A percentile compares a stretch with the other conserved stretches of the same genome.
Conservation (phyloP, 2,329 filamentous ascomycete species). For the Fusarium mundagurra region DNA sequence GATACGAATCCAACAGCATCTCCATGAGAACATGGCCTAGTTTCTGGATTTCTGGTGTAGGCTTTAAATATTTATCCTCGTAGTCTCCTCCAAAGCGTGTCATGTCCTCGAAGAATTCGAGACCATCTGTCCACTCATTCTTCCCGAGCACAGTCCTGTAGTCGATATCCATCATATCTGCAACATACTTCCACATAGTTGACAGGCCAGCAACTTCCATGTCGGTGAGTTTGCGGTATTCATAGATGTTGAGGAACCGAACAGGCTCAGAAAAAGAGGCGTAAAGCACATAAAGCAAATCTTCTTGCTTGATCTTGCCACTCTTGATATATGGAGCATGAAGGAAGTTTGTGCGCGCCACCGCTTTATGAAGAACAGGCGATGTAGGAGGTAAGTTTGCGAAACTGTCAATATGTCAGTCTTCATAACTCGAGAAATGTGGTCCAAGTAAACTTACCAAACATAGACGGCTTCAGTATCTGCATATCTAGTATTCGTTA, state of each 20-base stretch:
- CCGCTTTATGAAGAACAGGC: constrained; percentile 46
- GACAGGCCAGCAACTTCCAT: constrained; percentile 75
- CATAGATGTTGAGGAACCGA: constrained; percentile 70
- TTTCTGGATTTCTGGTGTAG: constrained; percentile 57
- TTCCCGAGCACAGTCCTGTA: constrained; percentile 53
- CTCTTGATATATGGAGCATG: constrained; percentile 50
- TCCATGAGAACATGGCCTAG: constrained; percentile 68
- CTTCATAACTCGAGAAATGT: neutral
- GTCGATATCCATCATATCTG: constrained; percentile 74
- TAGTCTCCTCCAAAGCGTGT: constrained; percentile 62
- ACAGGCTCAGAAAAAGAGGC: constrained; percentile 74
- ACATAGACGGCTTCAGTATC: constrained; percentile 52
- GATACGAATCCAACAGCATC: constrained; percentile 66
- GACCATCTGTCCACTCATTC: constrained; percentile 57
- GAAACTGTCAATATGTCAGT: constrained; percentile 40
- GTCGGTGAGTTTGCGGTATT: constrained; percentile 75
- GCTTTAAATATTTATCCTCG: constrained; percentile 68
- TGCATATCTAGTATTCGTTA: constrained; percentile 49
- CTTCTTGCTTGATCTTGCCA: constrained; percentile 50
- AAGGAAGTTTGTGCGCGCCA: constrained; percentile 54
- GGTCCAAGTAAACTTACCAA: constrained; percentile 40
- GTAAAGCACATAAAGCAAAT: constrained; percentile 54
- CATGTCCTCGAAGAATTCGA: constrained; percentile 63
- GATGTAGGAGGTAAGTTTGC: constrained; percentile 44
- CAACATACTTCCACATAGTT: constrained; percentile 76